These are phyloP conservation scores for Graphilbum sp. DNA, from an alignment of 2,329 filamentous ascomycete species.

Conservation along the genomic window DNA sequence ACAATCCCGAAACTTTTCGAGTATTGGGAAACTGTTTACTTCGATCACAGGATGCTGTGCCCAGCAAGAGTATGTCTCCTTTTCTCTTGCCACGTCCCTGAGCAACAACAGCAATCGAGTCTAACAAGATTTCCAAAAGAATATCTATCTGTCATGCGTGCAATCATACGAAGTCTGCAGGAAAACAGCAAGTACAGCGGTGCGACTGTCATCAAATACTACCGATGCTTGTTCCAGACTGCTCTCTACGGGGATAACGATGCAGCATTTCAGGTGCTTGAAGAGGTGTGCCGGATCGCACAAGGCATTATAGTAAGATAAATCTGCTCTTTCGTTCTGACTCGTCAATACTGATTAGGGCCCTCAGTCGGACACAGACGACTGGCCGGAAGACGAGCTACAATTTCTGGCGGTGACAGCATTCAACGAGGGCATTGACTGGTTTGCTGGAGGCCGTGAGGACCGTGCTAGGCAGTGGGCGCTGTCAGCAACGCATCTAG, in stretches of 20 bases:
- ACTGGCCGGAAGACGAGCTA: conserved; percentile 50
- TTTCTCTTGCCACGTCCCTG: neutral
- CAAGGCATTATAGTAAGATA: conserved; percentile 15
- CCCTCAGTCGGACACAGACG: conserved; percentile 10
- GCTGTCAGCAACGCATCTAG: conserved; percentile 43
- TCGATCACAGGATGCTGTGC: conserved; percentile 25
- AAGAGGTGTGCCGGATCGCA: conserved; percentile 42
- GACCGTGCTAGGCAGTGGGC: conserved; percentile 43
- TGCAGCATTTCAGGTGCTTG: conserved; percentile 42
- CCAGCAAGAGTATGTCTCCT: conserved; percentile 1
- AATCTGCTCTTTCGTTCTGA: no score
- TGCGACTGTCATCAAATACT: conserved; percentile 53
- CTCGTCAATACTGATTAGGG: no score
- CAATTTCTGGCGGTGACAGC: conserved; percentile 58
- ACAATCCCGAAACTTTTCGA: conserved; percentile 33
- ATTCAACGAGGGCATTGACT: conserved; percentile 57
- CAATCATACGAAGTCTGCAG: conserved; percentile 55
- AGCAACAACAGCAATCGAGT: no score
- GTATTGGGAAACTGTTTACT: conserved; percentile 51
- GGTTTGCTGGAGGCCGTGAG: conserved; percentile 39
- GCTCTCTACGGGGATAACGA: conserved; percentile 40
- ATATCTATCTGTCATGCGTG: conserved; percentile 37
- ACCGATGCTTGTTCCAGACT: conserved; percentile 59
- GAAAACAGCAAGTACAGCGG: conserved; percentile 37
- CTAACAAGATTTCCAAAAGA: no score